Percentiles rank a stretch among this genome's conserved stretches.
These are phyloP conservation scores for Exophiala bonariae DNA, from an alignment of 2,329 filamentous ascomycete genomes.

Conservation along the genomic window DNA sequence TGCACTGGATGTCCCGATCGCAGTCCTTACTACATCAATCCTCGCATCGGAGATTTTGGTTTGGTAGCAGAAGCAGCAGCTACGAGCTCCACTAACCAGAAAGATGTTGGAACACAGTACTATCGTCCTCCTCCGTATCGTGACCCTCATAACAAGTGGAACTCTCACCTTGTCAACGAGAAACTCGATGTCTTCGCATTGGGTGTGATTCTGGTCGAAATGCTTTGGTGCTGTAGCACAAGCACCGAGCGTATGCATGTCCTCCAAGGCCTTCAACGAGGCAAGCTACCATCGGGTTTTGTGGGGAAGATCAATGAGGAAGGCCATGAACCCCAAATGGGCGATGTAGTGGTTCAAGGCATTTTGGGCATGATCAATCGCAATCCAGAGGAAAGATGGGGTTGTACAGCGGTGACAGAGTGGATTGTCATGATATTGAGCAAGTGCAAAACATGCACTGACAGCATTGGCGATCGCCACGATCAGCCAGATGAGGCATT, in stretches of 20 bases:
- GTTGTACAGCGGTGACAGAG: constrained; percentile 37
- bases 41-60: constrained; percentile 69
- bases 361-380: constrained; percentile 44
- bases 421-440: too few species aligned
- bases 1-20: constrained; percentile 22
- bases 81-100: constrained; percentile 27
- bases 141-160: constrained; percentile 10
- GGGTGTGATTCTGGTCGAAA: constrained; percentile 54
- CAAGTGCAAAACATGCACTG: neutral
- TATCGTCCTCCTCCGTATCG: constrained; percentile 53
- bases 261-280: constrained; percentile 38
- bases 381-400: constrained; percentile 37
- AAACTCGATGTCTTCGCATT: constrained; percentile 48
- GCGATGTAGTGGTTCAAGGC: constrained; percentile 36
- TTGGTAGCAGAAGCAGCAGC: constrained; percentile 55
- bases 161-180: constrained; percentile 38
- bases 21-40: constrained; percentile 48
- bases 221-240: constrained; percentile 56
- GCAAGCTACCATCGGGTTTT: constrained; percentile 39
- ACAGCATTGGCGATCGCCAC: too few species aligned
- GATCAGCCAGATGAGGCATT: neutral
- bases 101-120: constrained; percentile 61
- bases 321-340: constrained; percentile 30
- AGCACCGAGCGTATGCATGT: constrained; percentile 49
- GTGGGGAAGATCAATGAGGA: constrained; percentile 38